Conservation (phyloP, 257 asterid species). For the Solanum appendiculatum region DNA sequence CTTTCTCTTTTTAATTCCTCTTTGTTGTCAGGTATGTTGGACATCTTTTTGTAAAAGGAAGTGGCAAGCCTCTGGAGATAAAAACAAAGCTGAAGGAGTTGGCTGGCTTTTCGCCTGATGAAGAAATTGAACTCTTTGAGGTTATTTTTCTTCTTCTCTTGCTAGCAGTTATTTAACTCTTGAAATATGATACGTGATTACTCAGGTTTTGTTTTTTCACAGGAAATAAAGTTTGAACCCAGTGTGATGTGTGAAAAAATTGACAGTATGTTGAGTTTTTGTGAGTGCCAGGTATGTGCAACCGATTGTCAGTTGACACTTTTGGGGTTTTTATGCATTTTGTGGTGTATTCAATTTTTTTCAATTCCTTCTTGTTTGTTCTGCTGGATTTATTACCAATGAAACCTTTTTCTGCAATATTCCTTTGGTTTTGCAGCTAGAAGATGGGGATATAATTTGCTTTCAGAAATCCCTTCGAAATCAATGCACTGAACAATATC, state of each 20-base stretch:
- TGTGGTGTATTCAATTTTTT: background rate
- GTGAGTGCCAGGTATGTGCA: slow-evolving; percentile 37
- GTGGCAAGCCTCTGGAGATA: slow-evolving; percentile 52
- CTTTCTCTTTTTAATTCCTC: background rate
- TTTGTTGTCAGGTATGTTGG: slow-evolving; percentile 48
- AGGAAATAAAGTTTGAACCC: slow-evolving; percentile 81
- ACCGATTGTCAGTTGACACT: background rate
- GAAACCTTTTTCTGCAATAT: background rate
- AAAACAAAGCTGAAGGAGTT: slow-evolving; percentile 47
- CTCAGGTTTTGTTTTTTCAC: slow-evolving; percentile 2
- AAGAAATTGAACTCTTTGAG: slow-evolving; percentile 73
- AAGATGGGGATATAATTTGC: slow-evolving; percentile 75
- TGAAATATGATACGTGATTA: background rate
- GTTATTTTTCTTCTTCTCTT: slow-evolving; percentile 16
- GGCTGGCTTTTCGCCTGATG: slow-evolving; percentile 63
- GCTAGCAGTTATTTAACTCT: background rate
- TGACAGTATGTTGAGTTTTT: slow-evolving; percentile 42
- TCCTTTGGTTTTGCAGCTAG: slow-evolving; percentile 32
- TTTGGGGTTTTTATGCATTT: background rate
- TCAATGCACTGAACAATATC: slow-evolving; percentile 31
- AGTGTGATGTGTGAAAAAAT: slow-evolving; percentile 60
- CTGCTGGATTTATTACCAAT: background rate
- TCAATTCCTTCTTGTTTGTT: background rate
- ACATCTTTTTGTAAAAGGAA: slow-evolving; percentile 50
- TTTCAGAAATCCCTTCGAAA: slow-evolving; percentile 45